phyloP scores from a whole-genome alignment of 2,329 filamentous ascomycete species.

The Cladosporium austrohemisphaericum region DNA sequence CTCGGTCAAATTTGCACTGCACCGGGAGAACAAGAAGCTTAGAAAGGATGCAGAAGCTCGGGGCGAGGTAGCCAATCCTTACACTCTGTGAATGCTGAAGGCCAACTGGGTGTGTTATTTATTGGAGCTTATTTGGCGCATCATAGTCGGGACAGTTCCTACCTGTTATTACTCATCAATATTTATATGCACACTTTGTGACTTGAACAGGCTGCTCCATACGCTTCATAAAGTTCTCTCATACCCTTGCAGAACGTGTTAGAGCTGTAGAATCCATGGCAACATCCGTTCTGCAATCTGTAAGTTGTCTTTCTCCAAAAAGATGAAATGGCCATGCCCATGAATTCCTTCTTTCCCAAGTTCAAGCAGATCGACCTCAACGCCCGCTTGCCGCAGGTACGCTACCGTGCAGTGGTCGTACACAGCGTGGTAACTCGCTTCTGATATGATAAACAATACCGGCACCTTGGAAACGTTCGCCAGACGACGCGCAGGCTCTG shows the following conservation, averaged over 20 bases:
- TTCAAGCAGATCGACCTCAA: slow-evolving; percentile 42
- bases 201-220: no score
- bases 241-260: no score
- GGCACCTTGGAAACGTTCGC: slow-evolving; percentile 48
- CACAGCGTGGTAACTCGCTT: slow-evolving; percentile 52
- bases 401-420: slow-evolving; percentile 55
- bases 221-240: no score
- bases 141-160: no score
- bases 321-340: slow-evolving; percentile 57
- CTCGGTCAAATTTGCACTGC: background rate
- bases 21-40: background rate
- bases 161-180: no score
- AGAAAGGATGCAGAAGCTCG: background rate
- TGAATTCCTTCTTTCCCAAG: slow-evolving; percentile 44
- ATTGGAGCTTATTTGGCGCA: no score
- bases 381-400: slow-evolving; percentile 53
- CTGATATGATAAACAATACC: slow-evolving; percentile 49
- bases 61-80: background rate
- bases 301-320: slow-evolving; percentile 52
- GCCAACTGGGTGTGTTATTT: no score
- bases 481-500: slow-evolving; percentile 42
- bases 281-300: slow-evolving; percentile 39
- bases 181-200: no score
- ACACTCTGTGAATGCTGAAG: background rate
- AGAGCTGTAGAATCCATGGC: slow-evolving; percentile 22